Evolutionary conservation across 257 asterid genomes (phyloP), one percentile per base, ranked within the genome.

Genomic region (Scutellaria baicalensis): DNA sequence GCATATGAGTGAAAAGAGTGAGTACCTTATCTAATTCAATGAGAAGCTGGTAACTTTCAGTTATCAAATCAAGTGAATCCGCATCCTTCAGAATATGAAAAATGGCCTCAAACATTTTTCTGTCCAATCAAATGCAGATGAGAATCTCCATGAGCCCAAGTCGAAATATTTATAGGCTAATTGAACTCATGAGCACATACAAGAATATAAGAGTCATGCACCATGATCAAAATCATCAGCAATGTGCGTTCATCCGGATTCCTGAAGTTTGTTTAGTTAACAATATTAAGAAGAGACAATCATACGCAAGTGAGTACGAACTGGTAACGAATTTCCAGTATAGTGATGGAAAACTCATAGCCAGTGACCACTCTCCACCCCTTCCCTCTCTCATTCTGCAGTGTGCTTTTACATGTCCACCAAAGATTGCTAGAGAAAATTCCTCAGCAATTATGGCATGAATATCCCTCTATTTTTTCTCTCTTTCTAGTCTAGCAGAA

Each of bases 41-140:
- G 39, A 93, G 91, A 67, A 93, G 96, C 71, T 89, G 90, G 77
- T 84, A 87, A 81, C 96, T 93, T 73, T 75, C 91, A 67, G 84
- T 69, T 36, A 85, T 69, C 73, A 93, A 70, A 50, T 85, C 96
- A 57, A 89, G 81, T 8, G 97, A 86, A 67, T 81, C 86, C 27
- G 79, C 97, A 64, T 89, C 94, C 82, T 75, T 82, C 71, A 93
- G 77, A 45, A 91, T 87, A 75, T 77, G 82, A 59, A 91, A 89
- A 33, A 93, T 77, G 16, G 96, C 97, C 64, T 84, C 96, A 21
- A 68, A 74, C 94, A 93, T 87, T 76, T 82, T 84, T 33, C 99
- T 90, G 86, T 69, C 38, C 71, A 68, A 76, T 36, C 76, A 76
- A 76, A 68, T 59, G 36, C 59, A 72, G 16, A 55, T 16, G 17